These are phyloP conservation scores for Botrytis pseudocinerea DNA, from an alignment of 2,329 filamentous ascomycete genomes.

Conservation along the genomic window DNA sequence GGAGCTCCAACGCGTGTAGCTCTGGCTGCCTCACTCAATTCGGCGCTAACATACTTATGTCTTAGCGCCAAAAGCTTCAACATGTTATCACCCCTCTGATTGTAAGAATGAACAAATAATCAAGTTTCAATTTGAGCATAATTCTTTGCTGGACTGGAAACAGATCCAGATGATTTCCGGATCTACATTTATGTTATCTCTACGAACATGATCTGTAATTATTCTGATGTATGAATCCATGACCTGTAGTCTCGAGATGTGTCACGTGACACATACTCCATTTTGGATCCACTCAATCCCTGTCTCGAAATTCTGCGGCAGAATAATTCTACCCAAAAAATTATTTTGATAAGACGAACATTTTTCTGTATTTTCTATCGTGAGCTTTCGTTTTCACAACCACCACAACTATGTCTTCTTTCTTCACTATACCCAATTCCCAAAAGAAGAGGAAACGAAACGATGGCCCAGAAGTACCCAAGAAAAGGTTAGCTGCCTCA, in stretches of 20 bases:
- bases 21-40: conserved; percentile 36
- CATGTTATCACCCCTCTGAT: conserved; percentile 1
- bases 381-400: conserved; percentile 1
- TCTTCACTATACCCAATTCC: conserved; percentile 85
- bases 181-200: not conserved
- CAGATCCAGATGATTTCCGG: not conserved
- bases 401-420: conserved; percentile 73
- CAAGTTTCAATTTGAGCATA: not conserved
- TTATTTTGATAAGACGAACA: conserved; percentile 24
- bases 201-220: too few species aligned
- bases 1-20: conserved; percentile 37
- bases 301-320: conserved; percentile 26
- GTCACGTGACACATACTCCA: not conserved
- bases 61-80: conserved; percentile 16
- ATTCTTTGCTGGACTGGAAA: too few species aligned
- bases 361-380: conserved; percentile 18
- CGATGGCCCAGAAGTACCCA: conserved; percentile 54
- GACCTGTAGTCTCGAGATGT: not conserved
- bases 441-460: conserved; percentile 87
- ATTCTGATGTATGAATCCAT: not conserved
- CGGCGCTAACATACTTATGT: conserved; percentile 23
- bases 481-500: conserved; percentile 58
- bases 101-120: not conserved
- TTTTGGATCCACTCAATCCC: conserved; percentile 15
- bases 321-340: conserved; percentile 27